Evolutionary conservation across 1,284 basidiomycete species (phyloP), one percentile per base, ranked within the genome.

Genomic region (Trametes pubescens): DNA sequence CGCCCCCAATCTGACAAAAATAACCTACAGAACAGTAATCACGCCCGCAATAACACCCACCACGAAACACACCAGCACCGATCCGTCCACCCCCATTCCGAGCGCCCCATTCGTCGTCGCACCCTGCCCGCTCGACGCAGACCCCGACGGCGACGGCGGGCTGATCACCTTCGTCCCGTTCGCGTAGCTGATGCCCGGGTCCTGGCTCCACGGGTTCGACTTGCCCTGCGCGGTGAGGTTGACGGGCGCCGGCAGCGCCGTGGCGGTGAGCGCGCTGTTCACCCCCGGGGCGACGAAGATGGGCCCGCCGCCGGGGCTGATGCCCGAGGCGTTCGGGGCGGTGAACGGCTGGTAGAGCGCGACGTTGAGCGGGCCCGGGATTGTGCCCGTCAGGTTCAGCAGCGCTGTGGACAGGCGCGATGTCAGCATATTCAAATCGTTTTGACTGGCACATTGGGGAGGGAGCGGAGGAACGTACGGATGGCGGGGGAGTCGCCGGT

Each of bases 271-370:
- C 58, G 69, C 72, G 43, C 46, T 66, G 72, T 83, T 77, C 57
- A 79, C 66, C 24, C 72, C 72, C 2, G 74, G 53, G 16, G 72
- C 76, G 66, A 80, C 65, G 66, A 80, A 82, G 26, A 83, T 81
- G 35, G 72, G 57, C 34, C 79, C 78, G 57, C 78, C 77, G 18
- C 83, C 82, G 1, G 80, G 79, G 35, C 82, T 77, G 21, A 69
- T 65, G 29, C 74, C 75, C 51, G 67, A 73, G 21, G 64, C 71
- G 72, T 83, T 71, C 0, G 82, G 82, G 5, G 82, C 81, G 16
- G 75, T 64, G 73, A 79, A 84, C 6, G 83, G 82, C 32, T 80
- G 72, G 61, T 77, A 84, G 35, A 69, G 63, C 7, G 69, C 43
- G 26, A 74, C 63, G 71, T 84, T 72, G 55, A 75, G 71, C 40